A percentile compares a stretch with the other conserved stretches of the same genome.
Conservation (phyloP, 208 protist genomes). For the Leptomonas pyrrhocoris region DNA sequence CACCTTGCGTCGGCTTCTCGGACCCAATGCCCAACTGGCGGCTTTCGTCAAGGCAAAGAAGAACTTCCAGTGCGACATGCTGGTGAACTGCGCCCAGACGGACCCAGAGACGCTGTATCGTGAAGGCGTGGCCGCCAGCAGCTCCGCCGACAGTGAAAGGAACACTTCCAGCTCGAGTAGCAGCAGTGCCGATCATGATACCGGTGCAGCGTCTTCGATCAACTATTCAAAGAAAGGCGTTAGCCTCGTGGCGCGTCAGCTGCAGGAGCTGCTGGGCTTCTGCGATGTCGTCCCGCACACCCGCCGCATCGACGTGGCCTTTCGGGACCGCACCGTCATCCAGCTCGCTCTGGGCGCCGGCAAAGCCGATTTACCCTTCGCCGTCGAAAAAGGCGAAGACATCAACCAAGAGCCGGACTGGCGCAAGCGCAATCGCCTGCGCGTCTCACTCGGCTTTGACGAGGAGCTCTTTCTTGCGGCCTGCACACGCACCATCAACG, state of each 20-base stretch:
- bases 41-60: constrained; percentile 77
- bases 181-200: neutral
- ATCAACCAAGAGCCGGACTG: constrained; percentile 60
- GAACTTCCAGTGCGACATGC: constrained; percentile 88
- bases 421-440: constrained; percentile 72
- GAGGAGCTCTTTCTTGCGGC: constrained; percentile 69
- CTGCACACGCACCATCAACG: constrained; percentile 53
- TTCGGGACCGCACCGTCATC: constrained; percentile 67
- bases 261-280: constrained; percentile 65
- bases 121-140: neutral
- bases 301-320: constrained; percentile 69
- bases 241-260: constrained; percentile 41
- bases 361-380: constrained; percentile 22
- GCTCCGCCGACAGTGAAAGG: neutral
- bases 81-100: constrained; percentile 64
- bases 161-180: neutral
- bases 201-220: neutral
- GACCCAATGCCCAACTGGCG: constrained; percentile 47
- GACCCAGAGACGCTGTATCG: constrained; percentile 37
- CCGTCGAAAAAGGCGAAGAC: constrained; percentile 24
- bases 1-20: constrained; percentile 61
- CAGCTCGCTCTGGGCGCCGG: constrained; percentile 76
- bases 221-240: constrained; percentile 29
- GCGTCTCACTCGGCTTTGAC: constrained; percentile 87
- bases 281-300: constrained; percentile 58